Evolutionary conservation across 768 basidiomycete species (phyloP).

Genomic region (Austroboletus eburneus): DNA sequence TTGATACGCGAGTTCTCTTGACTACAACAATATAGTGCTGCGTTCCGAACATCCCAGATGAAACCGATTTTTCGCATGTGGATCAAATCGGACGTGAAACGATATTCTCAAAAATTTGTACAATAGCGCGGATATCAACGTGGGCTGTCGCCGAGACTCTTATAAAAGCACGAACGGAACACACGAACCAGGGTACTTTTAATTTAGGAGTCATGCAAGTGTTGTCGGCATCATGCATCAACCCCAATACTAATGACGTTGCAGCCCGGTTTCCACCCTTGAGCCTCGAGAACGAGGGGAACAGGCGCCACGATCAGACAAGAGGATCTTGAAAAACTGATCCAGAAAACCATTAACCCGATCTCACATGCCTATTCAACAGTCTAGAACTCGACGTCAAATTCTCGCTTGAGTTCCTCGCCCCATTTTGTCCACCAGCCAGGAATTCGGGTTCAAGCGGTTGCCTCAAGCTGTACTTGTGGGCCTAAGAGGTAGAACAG

Average conservation of each 20-base stretch:
- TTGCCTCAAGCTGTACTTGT: constrained; percentile 9
- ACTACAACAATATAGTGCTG: neutral
- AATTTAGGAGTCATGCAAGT: constrained; percentile 9
- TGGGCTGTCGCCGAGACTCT: constrained; percentile 3
- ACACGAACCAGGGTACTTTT: constrained; percentile 6
- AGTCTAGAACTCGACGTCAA: constrained; percentile 28
- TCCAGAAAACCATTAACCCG: constrained; percentile 9
- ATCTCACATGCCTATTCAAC: constrained; percentile 10
- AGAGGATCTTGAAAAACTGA: constrained; percentile 1
- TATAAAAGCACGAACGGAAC: constrained; percentile 7
- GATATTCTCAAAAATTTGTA: neutral
- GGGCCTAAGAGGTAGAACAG: constrained; percentile 17
- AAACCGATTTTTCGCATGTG: constrained; percentile 6
- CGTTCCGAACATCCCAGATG: constrained; percentile 1
- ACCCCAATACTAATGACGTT: constrained; percentile 19
- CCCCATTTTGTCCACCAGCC: constrained; percentile 21
- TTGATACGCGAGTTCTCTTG: constrained; percentile 1
- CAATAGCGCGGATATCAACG: constrained; percentile 9
- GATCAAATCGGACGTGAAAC: constrained; percentile 19
- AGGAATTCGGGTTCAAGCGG: constrained; percentile 20
- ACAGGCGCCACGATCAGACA: constrained; percentile 6
- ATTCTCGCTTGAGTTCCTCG: constrained; percentile 24
- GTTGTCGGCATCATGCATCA: constrained; percentile 7
- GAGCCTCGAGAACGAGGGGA: constrained; percentile 17
- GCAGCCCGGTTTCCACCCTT: constrained; percentile 2